A percentile compares a stretch with the other conserved stretches of the same genome.
Conservation (phyloP, 768 basidiomycete genomes). For the Pleurotus eryngii region DNA sequence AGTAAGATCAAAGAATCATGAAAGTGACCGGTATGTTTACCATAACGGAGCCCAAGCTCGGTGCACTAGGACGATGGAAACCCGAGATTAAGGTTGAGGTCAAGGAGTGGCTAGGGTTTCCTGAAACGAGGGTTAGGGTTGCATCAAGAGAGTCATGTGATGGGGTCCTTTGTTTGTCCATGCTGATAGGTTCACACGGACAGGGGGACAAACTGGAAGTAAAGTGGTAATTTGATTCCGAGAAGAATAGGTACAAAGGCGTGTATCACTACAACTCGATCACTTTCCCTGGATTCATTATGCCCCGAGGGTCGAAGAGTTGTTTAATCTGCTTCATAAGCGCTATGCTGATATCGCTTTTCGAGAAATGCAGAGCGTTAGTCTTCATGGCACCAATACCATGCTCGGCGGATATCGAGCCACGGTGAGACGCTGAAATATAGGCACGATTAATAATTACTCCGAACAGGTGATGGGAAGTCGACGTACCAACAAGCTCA, state of each 20-base stretch:
- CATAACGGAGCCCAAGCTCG: neutral
- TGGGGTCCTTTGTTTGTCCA: constrained; percentile 33
- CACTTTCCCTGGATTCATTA: constrained; percentile 93
- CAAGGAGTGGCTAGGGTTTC: constrained; percentile 2
- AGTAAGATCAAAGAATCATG: neutral
- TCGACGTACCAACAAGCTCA: constrained; percentile 73
- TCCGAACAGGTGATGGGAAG: neutral
- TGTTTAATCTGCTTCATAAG: constrained; percentile 90
- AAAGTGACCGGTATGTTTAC: neutral
- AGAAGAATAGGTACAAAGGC: constrained; percentile 1
- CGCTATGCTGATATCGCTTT: constrained; percentile 72
- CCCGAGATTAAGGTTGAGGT: constrained; percentile 55
- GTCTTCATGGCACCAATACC: constrained; percentile 97
- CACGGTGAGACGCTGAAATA: constrained; percentile 63
- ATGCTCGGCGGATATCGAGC: constrained; percentile 96
- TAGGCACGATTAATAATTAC: neutral
- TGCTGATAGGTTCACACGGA: neutral
- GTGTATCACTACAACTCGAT: constrained; percentile 32
- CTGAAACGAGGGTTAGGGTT: constrained; percentile 4
- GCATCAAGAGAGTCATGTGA: neutral
- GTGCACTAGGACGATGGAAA: constrained; percentile 13
- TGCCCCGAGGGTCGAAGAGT: constrained; percentile 85
- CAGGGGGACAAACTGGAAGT: too few species aligned
- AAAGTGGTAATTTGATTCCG: neutral
- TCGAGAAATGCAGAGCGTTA: constrained; percentile 85